Evolutionary conservation across 257 asterid species (phyloP).

Genomic region (Nicotiana attenuata): DNA sequence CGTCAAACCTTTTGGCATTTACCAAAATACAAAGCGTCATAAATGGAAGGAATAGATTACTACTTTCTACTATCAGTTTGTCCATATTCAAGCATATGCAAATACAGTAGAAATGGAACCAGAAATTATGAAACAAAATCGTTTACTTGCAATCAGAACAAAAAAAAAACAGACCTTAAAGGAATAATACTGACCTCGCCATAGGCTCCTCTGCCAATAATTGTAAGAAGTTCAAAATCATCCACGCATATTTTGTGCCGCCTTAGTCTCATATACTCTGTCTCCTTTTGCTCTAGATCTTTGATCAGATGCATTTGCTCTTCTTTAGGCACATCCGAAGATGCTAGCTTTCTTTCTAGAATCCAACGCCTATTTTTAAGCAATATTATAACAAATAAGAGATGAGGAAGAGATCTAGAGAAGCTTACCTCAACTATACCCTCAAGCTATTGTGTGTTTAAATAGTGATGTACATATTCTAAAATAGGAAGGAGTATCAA

Average conservation of each 20-base stretch:
- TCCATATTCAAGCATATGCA: not conserved
- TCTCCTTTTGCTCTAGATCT: constrained; percentile 92
- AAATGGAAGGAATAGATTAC: not conserved
- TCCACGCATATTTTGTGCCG: constrained; percentile 94
- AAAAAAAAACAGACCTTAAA: not conserved
- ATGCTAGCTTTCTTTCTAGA: constrained; percentile 82
- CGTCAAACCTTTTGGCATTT: not conserved
- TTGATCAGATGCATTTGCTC: constrained; percentile 75
- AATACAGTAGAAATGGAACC: not conserved
- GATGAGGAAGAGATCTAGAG: constrained; percentile 7
- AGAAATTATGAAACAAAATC: not conserved
- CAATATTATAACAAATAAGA: constrained; percentile 8
- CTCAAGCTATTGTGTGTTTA: not conserved
- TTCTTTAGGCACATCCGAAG: constrained; percentile 96
- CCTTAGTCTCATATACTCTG: constrained; percentile 87
- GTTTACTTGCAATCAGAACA: not conserved
- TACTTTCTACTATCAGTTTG: not conserved
- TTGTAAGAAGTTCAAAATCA: constrained; percentile 93
- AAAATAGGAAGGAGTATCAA: not conserved
- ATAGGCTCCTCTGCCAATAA: constrained; percentile 96
- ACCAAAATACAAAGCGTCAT: not conserved
- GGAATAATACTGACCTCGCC: constrained; percentile 64
- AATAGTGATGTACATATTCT: not conserved
- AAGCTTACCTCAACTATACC: not conserved
- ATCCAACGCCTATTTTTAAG: constrained; percentile 80